phyloP scores from a whole-genome alignment of 1,284 basidiomycete genomes.

The Heliocybe sulcata region DNA sequence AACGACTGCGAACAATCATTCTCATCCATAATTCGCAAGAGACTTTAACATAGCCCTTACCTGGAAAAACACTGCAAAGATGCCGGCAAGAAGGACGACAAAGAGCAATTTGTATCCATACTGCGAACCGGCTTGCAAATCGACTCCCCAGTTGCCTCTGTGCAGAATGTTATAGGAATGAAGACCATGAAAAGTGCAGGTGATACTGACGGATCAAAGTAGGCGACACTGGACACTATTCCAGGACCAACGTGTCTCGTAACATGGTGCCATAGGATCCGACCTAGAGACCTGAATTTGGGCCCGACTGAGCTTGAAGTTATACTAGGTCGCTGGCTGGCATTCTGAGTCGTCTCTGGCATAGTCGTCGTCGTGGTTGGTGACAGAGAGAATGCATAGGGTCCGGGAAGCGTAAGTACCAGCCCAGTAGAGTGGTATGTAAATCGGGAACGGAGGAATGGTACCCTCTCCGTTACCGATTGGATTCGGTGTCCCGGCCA shows the following conservation, averaged over 20 bases:
- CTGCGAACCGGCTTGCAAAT: slow-evolving; percentile 65
- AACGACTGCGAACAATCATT: slow-evolving; percentile 33
- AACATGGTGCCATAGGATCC: slow-evolving; percentile 26
- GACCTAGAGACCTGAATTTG: background rate
- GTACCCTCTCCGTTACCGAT: background rate
- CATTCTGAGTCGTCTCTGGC: background rate
- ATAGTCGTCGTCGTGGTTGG: background rate
- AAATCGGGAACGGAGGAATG: background rate
- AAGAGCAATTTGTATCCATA: slow-evolving; percentile 86
- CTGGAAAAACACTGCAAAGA: slow-evolving; percentile 80
- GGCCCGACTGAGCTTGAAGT: background rate
- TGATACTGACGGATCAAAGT: slow-evolving; percentile 44
- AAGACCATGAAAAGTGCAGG: background rate
- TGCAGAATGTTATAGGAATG: background rate
- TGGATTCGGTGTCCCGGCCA: background rate
- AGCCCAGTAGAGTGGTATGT: background rate
- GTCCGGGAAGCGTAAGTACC: background rate
- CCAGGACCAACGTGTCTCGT: slow-evolving; percentile 41
- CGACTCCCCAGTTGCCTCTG: slow-evolving; percentile 74
- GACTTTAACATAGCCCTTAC: slow-evolving; percentile 25
- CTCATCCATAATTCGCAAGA: background rate
- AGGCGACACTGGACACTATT: slow-evolving; percentile 44
- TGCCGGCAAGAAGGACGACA: slow-evolving; percentile 75
- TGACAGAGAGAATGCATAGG: background rate
- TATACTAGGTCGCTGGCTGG: background rate